These are phyloP conservation scores for Talaromyces sp. DNA, from an alignment of 2,329 filamentous ascomycete species.

Conservation along the genomic window DNA sequence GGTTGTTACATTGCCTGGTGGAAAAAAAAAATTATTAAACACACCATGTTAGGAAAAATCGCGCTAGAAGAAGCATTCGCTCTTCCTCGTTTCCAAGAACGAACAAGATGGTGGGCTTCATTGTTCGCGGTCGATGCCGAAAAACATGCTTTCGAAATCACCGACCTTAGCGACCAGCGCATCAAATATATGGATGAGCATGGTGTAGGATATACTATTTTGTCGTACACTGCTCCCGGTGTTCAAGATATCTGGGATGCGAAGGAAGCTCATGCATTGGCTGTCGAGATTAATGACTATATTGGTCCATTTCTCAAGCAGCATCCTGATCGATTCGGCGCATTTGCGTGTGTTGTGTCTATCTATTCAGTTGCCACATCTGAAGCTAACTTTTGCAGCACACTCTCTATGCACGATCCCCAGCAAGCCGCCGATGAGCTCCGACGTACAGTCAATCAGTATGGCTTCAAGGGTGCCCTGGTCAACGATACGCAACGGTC, in stretches of 20 bases:
- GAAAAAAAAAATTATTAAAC: not conserved
- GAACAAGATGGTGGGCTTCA: constrained; percentile 18
- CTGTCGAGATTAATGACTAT: constrained; percentile 29
- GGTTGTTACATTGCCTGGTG: not conserved
- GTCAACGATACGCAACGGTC: constrained; percentile 57
- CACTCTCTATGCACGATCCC: constrained; percentile 26
- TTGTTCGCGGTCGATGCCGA: constrained; percentile 22
- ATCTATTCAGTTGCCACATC: not conserved
- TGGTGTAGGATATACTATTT: constrained; percentile 28
- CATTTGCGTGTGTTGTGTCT: constrained; percentile 14
- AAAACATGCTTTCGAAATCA: constrained; percentile 22
- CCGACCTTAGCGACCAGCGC: constrained; percentile 15
- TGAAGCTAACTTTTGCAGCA: not conserved
- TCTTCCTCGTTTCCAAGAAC: constrained; percentile 17
- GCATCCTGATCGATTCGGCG: constrained; percentile 17
- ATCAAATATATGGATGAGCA: constrained; percentile 22
- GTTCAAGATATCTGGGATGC: constrained; percentile 27
- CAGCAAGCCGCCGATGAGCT: constrained; percentile 25
- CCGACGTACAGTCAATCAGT: constrained; percentile 41
- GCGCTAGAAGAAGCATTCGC: constrained; percentile 19
- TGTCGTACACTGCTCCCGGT: constrained; percentile 29
- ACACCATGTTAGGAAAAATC: constrained; percentile 17
- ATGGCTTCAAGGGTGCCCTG: constrained; percentile 58
- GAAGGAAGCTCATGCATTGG: constrained; percentile 26
- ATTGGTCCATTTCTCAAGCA: constrained; percentile 24